Evolutionary conservation across 2,329 filamentous ascomycete genomes (phyloP), one percentile per base, ranked within the genome.

Genomic region (Exophiala sideris): DNA sequence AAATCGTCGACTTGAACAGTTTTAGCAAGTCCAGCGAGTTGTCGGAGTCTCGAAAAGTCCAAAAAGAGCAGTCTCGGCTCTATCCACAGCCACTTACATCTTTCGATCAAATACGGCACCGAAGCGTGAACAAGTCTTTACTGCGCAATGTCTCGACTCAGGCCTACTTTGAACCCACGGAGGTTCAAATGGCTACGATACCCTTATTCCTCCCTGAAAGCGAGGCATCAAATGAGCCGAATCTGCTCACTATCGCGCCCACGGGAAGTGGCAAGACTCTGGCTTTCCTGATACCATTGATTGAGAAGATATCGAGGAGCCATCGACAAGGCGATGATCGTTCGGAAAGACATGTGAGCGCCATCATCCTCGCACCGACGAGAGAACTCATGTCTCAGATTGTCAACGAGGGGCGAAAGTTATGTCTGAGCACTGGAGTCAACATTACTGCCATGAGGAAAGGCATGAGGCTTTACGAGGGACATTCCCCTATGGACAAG

Each of bases 201-300:
- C 92, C 94, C 24, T 72, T 97, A 42, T 75, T 97, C 34, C 74
- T 97, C 29, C 16, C 21, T 7, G 10, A 12, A 9, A 57, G 74
- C 70, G 52, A 80, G 80, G 0, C 71, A 84, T 29, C 56, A 66
- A n/a, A 65, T 69, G 16, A 66, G 67, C 10, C 68, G 67, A 86
- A 99, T 74, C 83, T 99, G 36, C 72, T 99, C 59, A 89, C 89
- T 0, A 85, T 97, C 40, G 94, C 94, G 2, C 94, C 94, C 1
- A 99, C 94, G 0, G 94, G 94, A 20, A 97, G 92, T 69, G 94
- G 94, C 41, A 99, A 99, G 77, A 99, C 94, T 0, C 76, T 99
- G 59, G 90, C 91, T 14, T 99, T 96, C 66, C 72, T 97, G 64
- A 88, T 99, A 39, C 91, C 92, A 0, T 80, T 91, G 2, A 84